Evolutionary conservation across 352 stramenopile species (phyloP), one percentile per base, ranked within the genome.

Genomic region (Thalassiosira sp.): DNA sequence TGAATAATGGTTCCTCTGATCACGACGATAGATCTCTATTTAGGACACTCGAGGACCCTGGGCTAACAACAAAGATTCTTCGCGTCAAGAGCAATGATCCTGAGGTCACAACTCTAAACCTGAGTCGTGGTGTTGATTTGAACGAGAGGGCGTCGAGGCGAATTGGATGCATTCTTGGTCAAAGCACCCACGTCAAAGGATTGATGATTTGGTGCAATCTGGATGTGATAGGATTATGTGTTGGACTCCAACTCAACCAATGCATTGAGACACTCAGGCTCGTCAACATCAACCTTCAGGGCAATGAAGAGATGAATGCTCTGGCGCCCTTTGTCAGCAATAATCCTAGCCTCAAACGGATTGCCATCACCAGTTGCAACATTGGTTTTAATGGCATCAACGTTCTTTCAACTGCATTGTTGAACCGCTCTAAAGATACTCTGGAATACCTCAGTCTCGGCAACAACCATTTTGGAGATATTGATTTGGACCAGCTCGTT

Each of bases 31-130:
- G 5, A 16, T 10, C 2, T 51, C 42, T 51, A 51, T 51, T 51
- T 10, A 25, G 16, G n/a, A 16, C 42, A 3, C n/a, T n/a, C n/a
- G 7, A 18, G 3, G 15, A 22, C 1, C 13, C n/a, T 25, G 15
- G n/a, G 6, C 10, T 51, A 16, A 13, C 42, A 51, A 51, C 3
- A 7, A 1, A 10, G 8, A 25, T 25, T 51, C 8, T 51, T 68
- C 59, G 59, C 37, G 15, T 65, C 25, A 65, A 65, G 28, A 10
- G 57, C 16, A 51, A 65, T 57, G 10, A 56, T 43, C 56, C 37
- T 18, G 42, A 15, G 16, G 46, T 27, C 2, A 68, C 16, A 25
- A 16, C 1, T 51, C 42, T 51, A 5, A 13, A 37, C 8, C 2
- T 61, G 24, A 60, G 15, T 3, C n/a, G 2, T 33, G 3, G 18